A percentile compares a stretch with the other conserved stretches of the same genome.
phyloP scores from a whole-genome alignment of 352 stramenopile genomes.

The Phytophthora megakarya region DNA sequence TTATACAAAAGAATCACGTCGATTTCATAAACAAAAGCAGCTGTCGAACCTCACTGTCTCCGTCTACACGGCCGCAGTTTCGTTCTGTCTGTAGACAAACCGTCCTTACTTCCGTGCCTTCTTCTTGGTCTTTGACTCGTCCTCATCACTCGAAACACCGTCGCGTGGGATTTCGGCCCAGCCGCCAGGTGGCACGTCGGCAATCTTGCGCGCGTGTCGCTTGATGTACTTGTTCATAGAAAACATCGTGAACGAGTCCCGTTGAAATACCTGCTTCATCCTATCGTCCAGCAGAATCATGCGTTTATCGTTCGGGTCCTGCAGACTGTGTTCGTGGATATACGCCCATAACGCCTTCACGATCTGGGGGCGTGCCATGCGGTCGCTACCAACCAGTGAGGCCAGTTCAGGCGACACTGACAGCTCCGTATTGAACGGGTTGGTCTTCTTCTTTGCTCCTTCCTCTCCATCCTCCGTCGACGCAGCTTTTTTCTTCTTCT shows the following conservation, averaged over 20 bases:
- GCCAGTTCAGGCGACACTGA: constrained; percentile 78
- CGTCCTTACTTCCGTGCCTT: constrained; percentile 35
- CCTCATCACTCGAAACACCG: constrained; percentile 81
- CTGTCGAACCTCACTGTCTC: constrained; percentile 9
- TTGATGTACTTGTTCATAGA: constrained; percentile 92
- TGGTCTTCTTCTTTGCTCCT: constrained; percentile 62
- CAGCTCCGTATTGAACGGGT: constrained; percentile 80
- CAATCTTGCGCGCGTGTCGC: constrained; percentile 75
- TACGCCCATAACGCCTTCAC: constrained; percentile 97
- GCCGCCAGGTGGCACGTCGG: constrained; percentile 65
- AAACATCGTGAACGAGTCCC: constrained; percentile 89
- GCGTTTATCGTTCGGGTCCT: constrained; percentile 94
- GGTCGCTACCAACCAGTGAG: constrained; percentile 76
- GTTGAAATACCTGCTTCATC: constrained; percentile 84
- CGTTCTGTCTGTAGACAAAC: constrained; percentile 16
- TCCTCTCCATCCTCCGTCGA: constrained; percentile 46
- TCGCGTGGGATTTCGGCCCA: constrained; percentile 78
- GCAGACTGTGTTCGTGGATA: constrained; percentile 94
- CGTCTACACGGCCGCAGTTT: constrained; percentile 23
- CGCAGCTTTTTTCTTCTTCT: constrained; percentile 66
- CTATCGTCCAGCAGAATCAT: constrained; percentile 92
- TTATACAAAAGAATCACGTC: constrained; percentile 33
- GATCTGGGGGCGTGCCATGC: constrained; percentile 91
- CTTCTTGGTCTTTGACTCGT: constrained; percentile 57
- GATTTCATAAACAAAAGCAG: constrained; percentile 32